Percentiles rank a stretch among this genome's conserved stretches.
These are phyloP conservation scores for Phlebiopsis flavidoalba DNA, from an alignment of 768 basidiomycete species.

Conservation along the genomic window DNA sequence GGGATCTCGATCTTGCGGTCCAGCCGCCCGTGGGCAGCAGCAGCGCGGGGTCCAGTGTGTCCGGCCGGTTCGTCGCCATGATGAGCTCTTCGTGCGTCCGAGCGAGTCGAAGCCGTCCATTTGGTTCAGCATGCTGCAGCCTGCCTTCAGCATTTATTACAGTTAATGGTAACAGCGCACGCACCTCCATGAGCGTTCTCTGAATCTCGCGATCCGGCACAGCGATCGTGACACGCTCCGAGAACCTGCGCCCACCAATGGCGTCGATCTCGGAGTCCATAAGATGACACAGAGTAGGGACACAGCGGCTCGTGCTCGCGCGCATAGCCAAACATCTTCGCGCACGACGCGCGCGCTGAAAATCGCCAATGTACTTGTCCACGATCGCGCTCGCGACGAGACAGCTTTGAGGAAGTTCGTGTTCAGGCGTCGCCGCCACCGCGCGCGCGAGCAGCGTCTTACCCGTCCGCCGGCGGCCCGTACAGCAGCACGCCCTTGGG, in stretches of 20 bases:
- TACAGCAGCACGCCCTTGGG: slow-evolving; percentile 96
- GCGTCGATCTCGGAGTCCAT: slow-evolving; percentile 99
- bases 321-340: slow-evolving; percentile 99
- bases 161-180: slow-evolving; percentile 8
- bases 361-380: slow-evolving; percentile 98
- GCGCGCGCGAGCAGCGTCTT: slow-evolving; percentile 94
- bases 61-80: slow-evolving; percentile 99
- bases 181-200: slow-evolving; percentile 93
- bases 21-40: slow-evolving; percentile 91
- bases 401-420: slow-evolving; percentile 93
- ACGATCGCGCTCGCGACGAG: slow-evolving; percentile 98
- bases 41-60: slow-evolving; percentile 95
- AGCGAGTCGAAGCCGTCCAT: slow-evolving; percentile 99
- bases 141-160: neutral
- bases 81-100: slow-evolving; percentile 93
- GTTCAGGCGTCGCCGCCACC: slow-evolving; percentile 90
- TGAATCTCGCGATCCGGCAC: slow-evolving; percentile 95
- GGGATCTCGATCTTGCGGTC: slow-evolving; percentile 98
- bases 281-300: slow-evolving; percentile 99
- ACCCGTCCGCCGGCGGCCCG: slow-evolving; percentile 93
- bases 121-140: slow-evolving; percentile 84
- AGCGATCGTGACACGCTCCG: slow-evolving; percentile 91
- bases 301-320: slow-evolving; percentile 95
- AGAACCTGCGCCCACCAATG: slow-evolving; percentile 86
- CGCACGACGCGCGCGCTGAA: slow-evolving; percentile 92